Percentiles rank a stretch among this genome's conserved stretches.
These are phyloP conservation scores for Canavalia ensiformis DNA, from an alignment of 306 rosid species.

Conservation along the genomic window DNA sequence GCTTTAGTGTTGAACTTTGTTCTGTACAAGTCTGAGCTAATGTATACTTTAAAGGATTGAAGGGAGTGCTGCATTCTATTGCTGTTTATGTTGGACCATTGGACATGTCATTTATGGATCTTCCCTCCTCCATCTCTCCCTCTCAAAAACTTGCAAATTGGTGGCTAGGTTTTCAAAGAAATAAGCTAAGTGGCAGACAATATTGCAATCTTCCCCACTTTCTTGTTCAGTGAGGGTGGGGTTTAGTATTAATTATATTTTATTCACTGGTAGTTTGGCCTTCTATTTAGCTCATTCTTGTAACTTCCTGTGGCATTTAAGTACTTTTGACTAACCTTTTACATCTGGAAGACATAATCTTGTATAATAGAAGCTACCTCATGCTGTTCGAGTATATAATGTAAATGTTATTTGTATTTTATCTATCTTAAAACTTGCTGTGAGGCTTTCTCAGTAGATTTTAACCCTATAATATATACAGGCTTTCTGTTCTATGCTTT, in stretches of 20 bases:
- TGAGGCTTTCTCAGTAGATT: not conserved
- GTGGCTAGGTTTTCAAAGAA: not conserved
- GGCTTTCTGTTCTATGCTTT: not conserved
- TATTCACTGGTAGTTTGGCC: not conserved
- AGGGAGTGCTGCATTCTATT: constrained; percentile 19
- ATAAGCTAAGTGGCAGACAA: not conserved
- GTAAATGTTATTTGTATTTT: not conserved
- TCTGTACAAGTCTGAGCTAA: constrained; percentile 3
- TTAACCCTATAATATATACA: constrained; percentile 15
- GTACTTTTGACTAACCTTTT: not conserved
- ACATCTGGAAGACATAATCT: constrained; percentile 11
- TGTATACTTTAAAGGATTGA: not conserved
- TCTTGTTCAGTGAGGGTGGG: constrained; percentile 8
- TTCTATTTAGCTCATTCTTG: not conserved
- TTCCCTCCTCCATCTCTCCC: not conserved
- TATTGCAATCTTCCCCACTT: not conserved
- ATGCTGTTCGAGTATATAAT: constrained; percentile 7
- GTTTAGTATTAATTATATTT: constrained; percentile 3
- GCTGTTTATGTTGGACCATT: not conserved
- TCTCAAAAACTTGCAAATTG: not conserved
- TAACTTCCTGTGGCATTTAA: not conserved
- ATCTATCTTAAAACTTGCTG: not conserved
- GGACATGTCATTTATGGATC: not conserved
- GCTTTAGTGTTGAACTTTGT: constrained; percentile 13
- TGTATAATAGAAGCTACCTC: constrained; percentile 22